Conservation (phyloP, 163 green algal genomes). For the Chloromonas sp. region DNA sequence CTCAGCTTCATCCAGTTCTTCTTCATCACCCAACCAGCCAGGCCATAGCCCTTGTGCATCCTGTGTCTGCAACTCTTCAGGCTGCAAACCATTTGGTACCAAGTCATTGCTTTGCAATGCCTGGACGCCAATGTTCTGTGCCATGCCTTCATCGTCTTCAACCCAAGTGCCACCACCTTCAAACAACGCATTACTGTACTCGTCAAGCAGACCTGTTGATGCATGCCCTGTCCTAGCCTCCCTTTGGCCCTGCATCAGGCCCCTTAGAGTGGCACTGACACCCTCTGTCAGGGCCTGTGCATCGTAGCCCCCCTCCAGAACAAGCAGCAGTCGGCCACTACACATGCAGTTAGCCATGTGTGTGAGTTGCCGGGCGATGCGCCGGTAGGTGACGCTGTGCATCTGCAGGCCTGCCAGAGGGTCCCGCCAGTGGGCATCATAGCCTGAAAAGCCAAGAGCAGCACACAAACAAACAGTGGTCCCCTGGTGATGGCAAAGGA, state of each 20-base stretch:
- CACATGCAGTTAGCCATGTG: constrained; percentile 53
- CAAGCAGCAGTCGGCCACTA: constrained; percentile 54
- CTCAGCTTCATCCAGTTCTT: no score
- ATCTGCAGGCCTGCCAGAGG: constrained; percentile 73
- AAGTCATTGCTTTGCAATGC: no score
- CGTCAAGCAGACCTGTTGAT: no score
- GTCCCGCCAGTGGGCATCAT: constrained; percentile 82
- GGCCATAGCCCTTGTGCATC: no score
- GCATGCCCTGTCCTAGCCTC: no score
- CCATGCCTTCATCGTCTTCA: no score
- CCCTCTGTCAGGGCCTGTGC: constrained; percentile 35
- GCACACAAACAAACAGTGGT: not conserved
- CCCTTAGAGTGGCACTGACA: constrained; percentile 21
- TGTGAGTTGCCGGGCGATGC: constrained; percentile 36
- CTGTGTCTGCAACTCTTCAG: no score
- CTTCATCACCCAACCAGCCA: no score
- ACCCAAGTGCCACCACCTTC: no score
- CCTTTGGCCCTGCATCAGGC: not conserved
- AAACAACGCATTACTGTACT: no score
- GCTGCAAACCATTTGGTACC: no score
- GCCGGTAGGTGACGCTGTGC: constrained; percentile 59
- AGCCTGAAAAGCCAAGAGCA: constrained; percentile 46
- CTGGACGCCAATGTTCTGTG: no score
- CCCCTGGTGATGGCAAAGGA: not conserved
- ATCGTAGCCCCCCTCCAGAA: constrained; percentile 87